Percentiles rank a stretch among this genome's conserved stretches.
Conservation (phyloP, 345 rosid genomes). For the Pistacia atlantica region DNA sequence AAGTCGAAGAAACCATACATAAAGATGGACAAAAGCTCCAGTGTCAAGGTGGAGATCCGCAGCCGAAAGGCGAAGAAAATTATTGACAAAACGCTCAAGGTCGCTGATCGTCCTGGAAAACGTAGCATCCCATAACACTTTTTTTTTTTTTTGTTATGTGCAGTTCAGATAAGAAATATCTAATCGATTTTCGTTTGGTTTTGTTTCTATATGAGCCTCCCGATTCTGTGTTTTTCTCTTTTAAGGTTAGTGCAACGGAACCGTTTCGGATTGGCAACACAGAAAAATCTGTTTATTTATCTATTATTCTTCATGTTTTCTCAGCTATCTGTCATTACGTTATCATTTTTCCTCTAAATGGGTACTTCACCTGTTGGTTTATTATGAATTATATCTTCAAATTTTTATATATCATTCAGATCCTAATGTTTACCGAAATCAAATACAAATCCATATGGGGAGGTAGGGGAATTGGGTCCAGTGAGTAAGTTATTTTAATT, state of each 20-base stretch:
- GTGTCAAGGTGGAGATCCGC: slow-evolving; percentile 94
- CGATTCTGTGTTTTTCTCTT: slow-evolving; percentile 20
- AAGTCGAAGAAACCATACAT: slow-evolving; percentile 68
- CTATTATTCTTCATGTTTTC: neutral
- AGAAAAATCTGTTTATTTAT: neutral
- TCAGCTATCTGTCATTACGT: neutral
- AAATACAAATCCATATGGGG: too few species aligned
- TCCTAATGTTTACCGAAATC: too few species aligned
- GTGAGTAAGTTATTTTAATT: too few species aligned
- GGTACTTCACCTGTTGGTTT: too few species aligned
- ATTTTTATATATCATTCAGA: too few species aligned
- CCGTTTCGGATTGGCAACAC: slow-evolving; percentile 21
- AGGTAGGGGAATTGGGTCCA: too few species aligned
- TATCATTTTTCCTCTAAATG: neutral
- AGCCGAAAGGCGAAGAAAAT: slow-evolving; percentile 80
- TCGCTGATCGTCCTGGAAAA: slow-evolving; percentile 79
- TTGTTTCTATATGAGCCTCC: neutral
- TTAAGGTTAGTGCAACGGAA: neutral
- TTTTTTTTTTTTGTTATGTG: neutral
- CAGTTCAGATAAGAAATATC: neutral
- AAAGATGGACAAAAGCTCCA: slow-evolving; percentile 88
- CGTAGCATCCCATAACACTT: slow-evolving; percentile 36
- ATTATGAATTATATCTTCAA: too few species aligned
- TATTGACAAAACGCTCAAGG: slow-evolving; percentile 77
- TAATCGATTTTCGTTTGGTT: neutral